Percentiles rank a stretch among this genome's conserved stretches.
phyloP scores from a whole-genome alignment of 1,284 basidiomycete species.

The Cutaneotrichosporon spelunceum region DNA sequence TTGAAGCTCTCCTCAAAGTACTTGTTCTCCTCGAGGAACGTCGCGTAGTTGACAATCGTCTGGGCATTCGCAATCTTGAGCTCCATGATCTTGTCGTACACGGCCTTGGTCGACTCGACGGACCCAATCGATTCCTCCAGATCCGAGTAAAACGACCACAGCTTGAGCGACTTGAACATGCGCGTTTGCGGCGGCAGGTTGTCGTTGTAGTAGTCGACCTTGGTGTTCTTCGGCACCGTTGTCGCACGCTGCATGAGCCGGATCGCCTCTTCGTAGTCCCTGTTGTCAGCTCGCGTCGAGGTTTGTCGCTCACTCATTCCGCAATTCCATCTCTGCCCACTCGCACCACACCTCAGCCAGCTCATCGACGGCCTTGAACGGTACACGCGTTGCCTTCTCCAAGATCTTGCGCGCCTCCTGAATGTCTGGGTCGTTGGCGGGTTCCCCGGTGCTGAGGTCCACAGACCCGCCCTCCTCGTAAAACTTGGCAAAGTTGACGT shows the following conservation, averaged over 20 bases:
- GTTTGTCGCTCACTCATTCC: slow-evolving; percentile 71
- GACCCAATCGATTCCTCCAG: slow-evolving; percentile 94
- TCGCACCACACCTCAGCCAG: slow-evolving; percentile 98
- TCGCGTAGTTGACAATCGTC: slow-evolving; percentile 94
- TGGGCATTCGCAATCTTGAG: slow-evolving; percentile 98
- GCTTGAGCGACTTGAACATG: slow-evolving; percentile 94
- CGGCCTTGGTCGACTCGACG: slow-evolving; percentile 84
- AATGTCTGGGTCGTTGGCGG: slow-evolving; percentile 69
- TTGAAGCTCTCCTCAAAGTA: slow-evolving; percentile 99
- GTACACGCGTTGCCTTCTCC: slow-evolving; percentile 85
- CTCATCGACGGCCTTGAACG: slow-evolving; percentile 94
- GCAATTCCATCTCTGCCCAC: slow-evolving; percentile 97
- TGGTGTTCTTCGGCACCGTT: slow-evolving; percentile 80
- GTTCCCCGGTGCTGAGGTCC: slow-evolving; percentile 57
- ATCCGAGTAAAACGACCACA: slow-evolving; percentile 99
- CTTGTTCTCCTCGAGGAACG: slow-evolving; percentile 94
- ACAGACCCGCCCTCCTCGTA: slow-evolving; percentile 88
- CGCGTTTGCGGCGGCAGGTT: slow-evolving; percentile 79
- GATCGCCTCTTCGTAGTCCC: slow-evolving; percentile 93
- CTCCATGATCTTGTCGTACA: slow-evolving; percentile 96
- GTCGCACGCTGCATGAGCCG: slow-evolving; percentile 94
- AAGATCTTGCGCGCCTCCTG: slow-evolving; percentile 85
- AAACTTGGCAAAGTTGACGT: slow-evolving; percentile 93
- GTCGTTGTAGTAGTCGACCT: slow-evolving; percentile 93
- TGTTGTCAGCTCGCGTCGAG: slow-evolving; percentile 46